phyloP scores from a whole-genome alignment of 495 filamentous ascomycete species.

The Astrocystis sublimbata region DNA sequence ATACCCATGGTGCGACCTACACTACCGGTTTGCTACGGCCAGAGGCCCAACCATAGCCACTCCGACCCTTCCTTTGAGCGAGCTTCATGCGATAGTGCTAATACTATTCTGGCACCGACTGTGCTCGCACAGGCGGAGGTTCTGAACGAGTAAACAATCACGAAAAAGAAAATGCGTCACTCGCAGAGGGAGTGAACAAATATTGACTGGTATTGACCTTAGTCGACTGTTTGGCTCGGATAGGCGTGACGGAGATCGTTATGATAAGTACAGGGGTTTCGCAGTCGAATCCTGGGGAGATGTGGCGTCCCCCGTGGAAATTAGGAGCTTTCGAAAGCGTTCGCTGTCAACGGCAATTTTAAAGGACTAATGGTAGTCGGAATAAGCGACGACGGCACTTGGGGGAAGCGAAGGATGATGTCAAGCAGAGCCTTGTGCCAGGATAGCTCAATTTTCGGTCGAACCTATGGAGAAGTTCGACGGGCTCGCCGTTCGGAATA shows the following conservation, averaged over 20 bases:
- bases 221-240: neutral
- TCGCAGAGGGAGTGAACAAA: neutral
- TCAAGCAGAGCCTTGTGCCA: neutral
- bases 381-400: neutral
- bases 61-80: neutral
- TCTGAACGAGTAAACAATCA: neutral
- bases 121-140: neutral
- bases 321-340: neutral
- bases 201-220: neutral
- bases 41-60: neutral
- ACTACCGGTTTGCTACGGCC: no score
- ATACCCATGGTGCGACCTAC: neutral
- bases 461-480: neutral
- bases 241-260: neutral
- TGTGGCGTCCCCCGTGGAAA: neutral
- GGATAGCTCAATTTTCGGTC: neutral
- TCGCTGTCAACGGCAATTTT: neutral
- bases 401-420: neutral
- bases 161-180: neutral
- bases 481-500: neutral
- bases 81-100: neutral
- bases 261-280: neutral
- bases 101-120: neutral
- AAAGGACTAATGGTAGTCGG: neutral
- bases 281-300: neutral